Evolutionary conservation across 176 grass and related monocot species (phyloP).

Genomic region (Chloris gayana): DNA sequence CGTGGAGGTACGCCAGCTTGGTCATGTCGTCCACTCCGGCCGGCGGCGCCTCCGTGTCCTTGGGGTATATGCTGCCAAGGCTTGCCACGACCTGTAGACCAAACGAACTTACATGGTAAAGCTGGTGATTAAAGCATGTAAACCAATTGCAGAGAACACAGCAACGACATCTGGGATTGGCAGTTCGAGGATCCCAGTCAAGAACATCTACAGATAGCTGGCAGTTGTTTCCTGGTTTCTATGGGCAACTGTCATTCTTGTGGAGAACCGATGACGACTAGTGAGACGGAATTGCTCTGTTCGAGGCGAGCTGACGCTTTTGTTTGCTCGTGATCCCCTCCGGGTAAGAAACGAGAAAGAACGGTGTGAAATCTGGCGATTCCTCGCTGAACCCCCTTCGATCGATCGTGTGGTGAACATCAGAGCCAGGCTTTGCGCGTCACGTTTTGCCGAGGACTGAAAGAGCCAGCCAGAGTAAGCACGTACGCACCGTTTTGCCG

Average conservation of each 20-base stretch:
- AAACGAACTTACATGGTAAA: neutral
- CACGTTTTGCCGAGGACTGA: neutral
- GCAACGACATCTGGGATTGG: neutral
- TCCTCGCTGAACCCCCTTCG: neutral
- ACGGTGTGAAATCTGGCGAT: neutral
- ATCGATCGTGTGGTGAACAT: neutral
- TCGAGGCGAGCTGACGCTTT: neutral
- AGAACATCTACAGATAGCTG: slow-evolving; percentile 10
- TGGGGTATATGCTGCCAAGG: slow-evolving; percentile 78
- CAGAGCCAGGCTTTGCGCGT: neutral
- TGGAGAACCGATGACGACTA: neutral
- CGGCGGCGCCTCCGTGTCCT: slow-evolving; percentile 83
- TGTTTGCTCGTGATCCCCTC: neutral
- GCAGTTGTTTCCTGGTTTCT: neutral
- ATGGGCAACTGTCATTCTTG: neutral
- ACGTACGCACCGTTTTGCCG: slow-evolving; percentile 55
- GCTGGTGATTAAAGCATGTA: neutral
- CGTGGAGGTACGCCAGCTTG: slow-evolving; percentile 92
- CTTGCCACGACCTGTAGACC: slow-evolving; percentile 64
- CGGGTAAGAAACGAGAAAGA: neutral
- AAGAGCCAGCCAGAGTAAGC: neutral
- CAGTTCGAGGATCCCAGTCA: neutral
- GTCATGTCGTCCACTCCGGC: slow-evolving; percentile 98
- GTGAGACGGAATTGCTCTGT: neutral
- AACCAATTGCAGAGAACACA: neutral